Conservation (phyloP, 2,329 filamentous ascomycete genomes). For the Neonectria punicea region DNA sequence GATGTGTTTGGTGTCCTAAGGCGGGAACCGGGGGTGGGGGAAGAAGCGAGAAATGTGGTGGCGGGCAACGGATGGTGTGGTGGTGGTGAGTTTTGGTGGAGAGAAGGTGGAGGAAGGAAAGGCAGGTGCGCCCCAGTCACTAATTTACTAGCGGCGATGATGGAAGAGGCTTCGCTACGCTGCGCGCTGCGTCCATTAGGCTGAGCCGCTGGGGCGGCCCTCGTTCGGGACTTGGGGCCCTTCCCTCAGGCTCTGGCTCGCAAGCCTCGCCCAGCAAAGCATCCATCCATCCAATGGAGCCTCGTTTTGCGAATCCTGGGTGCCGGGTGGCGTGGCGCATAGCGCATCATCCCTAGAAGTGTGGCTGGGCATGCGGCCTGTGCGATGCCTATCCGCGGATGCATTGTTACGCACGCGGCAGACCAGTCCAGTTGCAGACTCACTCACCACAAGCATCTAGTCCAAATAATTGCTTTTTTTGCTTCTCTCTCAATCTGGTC, state of each 20-base stretch:
- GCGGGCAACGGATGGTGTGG: constrained; percentile 38
- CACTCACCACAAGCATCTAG: background rate
- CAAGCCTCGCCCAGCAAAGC: background rate
- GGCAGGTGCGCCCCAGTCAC: background rate
- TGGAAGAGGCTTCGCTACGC: constrained; percentile 35
- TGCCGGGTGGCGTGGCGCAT: constrained; percentile 13
- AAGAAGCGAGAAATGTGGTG: constrained; percentile 38
- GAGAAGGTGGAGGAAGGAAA: constrained; percentile 37
- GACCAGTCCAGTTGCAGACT: background rate
- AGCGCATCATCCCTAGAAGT: constrained; percentile 7
- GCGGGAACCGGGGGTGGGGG: constrained; percentile 28
- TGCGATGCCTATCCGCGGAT: background rate
- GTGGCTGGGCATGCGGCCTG: constrained; percentile 16
- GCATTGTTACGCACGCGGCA: background rate
- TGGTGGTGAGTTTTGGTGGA: constrained; percentile 41
- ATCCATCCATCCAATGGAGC: background rate
- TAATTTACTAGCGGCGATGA: constrained; percentile 35
- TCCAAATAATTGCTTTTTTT: background rate
- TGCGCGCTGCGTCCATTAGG: background rate
- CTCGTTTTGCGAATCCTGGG: background rate
- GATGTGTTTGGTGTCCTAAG: constrained; percentile 21
- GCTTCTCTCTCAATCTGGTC: constrained; percentile 5
- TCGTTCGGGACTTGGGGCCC: background rate
- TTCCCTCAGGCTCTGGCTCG: background rate
- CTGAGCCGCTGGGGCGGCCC: background rate